Evolutionary conservation across 306 rosid species (phyloP).

Genomic region (Hippophae rhamnoides): DNA sequence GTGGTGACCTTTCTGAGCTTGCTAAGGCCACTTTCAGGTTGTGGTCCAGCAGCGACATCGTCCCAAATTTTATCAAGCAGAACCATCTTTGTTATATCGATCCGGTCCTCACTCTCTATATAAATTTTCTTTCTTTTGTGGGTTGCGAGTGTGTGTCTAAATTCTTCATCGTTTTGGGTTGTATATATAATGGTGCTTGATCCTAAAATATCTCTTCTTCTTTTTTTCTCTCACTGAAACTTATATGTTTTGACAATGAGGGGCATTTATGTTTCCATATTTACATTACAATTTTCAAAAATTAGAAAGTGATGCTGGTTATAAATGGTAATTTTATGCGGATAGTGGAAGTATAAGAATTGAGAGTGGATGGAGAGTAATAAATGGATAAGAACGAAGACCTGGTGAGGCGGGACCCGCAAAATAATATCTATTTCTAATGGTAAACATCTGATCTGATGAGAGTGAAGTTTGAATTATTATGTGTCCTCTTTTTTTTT

Average conservation of each 20-base stretch:
- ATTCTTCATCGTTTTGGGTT: not conserved
- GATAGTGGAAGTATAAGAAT: conserved; percentile 2
- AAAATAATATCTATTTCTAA: conserved; percentile 15
- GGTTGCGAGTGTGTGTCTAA: not conserved
- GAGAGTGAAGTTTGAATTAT: not conserved
- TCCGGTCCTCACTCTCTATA: not conserved
- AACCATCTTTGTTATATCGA: conserved; percentile 29
- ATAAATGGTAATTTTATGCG: not conserved
- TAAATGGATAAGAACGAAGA: conserved; percentile 48
- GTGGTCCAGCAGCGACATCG: conserved; percentile 73
- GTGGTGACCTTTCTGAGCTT: conserved; percentile 47
- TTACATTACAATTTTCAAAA: not conserved
- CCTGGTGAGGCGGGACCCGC: conserved; percentile 30
- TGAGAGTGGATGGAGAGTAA: not conserved
- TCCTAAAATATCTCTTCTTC: conserved; percentile 28
- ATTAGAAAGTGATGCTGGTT: not conserved
- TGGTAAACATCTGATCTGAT: not conserved
- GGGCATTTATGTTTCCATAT: not conserved
- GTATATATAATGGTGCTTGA: conserved; percentile 15
- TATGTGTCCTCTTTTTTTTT: too few relatives aligned
- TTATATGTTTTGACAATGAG: not conserved
- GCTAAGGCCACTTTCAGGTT: conserved; percentile 79
- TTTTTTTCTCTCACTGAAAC: not conserved
- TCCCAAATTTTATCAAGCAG: conserved; percentile 92
- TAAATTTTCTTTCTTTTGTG: not conserved